Evolutionary conservation across 176 grass and related monocot genomes (phyloP).

Genomic region (Miscanthus lutarioriparius): DNA sequence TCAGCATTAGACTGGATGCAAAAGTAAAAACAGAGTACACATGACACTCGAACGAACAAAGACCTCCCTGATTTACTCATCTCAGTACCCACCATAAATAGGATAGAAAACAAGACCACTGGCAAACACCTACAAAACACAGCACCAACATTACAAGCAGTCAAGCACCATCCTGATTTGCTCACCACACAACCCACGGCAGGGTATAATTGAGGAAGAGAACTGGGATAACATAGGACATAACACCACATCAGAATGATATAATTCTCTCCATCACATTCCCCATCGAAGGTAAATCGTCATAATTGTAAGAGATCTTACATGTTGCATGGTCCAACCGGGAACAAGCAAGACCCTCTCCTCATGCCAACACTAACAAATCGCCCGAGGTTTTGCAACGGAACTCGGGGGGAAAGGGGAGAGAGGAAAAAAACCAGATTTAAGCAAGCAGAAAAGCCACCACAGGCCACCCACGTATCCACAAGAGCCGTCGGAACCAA

Average conservation of each 20-base stretch:
- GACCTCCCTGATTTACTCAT: neutral
- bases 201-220: neutral
- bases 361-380: neutral
- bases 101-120: neutral
- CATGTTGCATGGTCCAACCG: neutral
- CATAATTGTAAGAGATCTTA: neutral
- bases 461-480: neutral
- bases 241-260: neutral
- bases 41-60: neutral
- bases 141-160: neutral
- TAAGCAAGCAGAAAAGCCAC: neutral
- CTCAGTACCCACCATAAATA: neutral
- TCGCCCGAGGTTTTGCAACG: constrained; percentile 7
- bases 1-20: neutral
- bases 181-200: neutral
- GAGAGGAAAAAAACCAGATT: neutral
- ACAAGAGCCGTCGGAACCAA: neutral
- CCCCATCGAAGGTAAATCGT: neutral
- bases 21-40: neutral
- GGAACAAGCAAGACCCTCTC: neutral
- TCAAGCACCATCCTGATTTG: constrained; percentile 3
- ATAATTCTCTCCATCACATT: neutral
- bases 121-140: neutral
- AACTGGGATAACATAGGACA: neutral
- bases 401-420: neutral